Evolutionary conservation across 108 stramenopile genomes (phyloP), one percentile per base, ranked within the genome.

Genomic region (Nitzschia sp.): DNA sequence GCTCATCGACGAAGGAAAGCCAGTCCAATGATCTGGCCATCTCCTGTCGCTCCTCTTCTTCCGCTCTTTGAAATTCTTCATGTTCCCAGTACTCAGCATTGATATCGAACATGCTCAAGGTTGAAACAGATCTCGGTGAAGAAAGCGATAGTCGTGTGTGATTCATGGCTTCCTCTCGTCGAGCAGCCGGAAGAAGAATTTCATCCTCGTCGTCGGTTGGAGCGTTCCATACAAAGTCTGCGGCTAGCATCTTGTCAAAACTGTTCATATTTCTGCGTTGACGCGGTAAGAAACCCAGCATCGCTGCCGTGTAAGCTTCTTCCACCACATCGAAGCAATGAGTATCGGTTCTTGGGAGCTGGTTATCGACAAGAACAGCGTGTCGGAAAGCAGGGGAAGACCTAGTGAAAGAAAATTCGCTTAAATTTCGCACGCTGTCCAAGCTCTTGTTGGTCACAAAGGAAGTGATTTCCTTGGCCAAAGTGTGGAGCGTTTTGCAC

Each of bases 291-390:
- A 67, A 62, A 26, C 75, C 70, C 29, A 70, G 77, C 21, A 88
- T 47, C 79, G 86, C 80, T 35, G 86, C 81, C 2, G 84, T 76
- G 23, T 86, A 60, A 1, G 88, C 79, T 60, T 88, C 91, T 64
- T 93, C 91, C n/a, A 93, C 81, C 15, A 93, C 63, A 74, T 93
- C 91, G 57, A 84, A 89, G 45, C 91, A 93, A 63, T 85, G 88
- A 3, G 63, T 78, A 16, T 69, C 65, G 19, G 55, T 61, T 19
- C 60, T 15, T 25, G 78, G 71, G 33, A 89, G 46, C 6, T 74
- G 64, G 26, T 77, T 54, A 19, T 84, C 62, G 31, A 47, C 46
- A 35, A 93, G 60, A 1, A 90, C 84, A n/a, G 83, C 75, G 66
- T 86, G 80, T 13, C 83, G 78, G 73, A 89, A 88, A 13, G 87